Evolutionary conservation across 805 yeast species (phyloP), one percentile per base, ranked within the genome.

Genomic region (Brettanomyces sp.): DNA sequence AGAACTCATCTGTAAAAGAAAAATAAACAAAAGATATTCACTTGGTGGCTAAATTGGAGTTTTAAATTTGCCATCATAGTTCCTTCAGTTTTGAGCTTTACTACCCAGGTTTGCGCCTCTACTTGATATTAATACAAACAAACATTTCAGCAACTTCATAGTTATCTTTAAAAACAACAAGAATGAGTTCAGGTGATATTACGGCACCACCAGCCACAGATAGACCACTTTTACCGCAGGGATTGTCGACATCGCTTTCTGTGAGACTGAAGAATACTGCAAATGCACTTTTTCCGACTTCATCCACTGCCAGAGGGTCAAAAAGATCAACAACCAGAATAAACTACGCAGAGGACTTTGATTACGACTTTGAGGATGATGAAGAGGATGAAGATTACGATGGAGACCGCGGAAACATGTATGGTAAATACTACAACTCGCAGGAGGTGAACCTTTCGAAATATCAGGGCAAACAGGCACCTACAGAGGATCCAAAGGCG

Each of bases 321-420:
- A 88, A 87, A 60, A 71, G 96, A 54, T 66, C 72, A 38, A 68
- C 77, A 39, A 55, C 52, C 22, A 82, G 80, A 42, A 78, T 86
- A 44, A 86, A 85, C 59, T 89, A 89, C 58, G 93, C 96, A 0
- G 96, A 88, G 59, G 66, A 62, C 36, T 73, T 79, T 48, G 95
- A 86, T 50, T 79, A 76, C 43, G 80, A 80, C 51, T 57, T 56
- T 35, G 59, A 53, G 8, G 59, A 55, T 14, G 57, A 52, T 3
- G 51, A 47, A 21, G 47, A 52, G 5, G 56, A 55, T 12, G 60
- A 56, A 45, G 77, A 72, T 48, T 77, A 72, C 32, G 78, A 73
- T 44, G 76, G 66, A 44, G 60, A 49, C 37, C 44, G 89, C 85
- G 23, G 46, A 22, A 23, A 24, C 9, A 22, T 13, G 2, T 28